Base-by-base conservation (phyloP, 345 rosid genomes). In the Arabidopsis arenosa region DNA sequence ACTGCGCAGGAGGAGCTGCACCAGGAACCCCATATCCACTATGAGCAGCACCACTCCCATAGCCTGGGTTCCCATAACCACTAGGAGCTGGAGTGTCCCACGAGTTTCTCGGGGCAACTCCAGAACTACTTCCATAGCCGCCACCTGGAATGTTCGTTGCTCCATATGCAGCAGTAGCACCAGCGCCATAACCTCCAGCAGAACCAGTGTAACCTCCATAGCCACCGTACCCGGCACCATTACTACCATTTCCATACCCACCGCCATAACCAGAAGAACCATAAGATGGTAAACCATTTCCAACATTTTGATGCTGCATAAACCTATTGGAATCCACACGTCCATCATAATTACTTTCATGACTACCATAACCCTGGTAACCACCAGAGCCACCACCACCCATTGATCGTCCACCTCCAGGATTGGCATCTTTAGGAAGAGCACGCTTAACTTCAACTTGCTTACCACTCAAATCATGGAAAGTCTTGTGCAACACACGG, bases 371-470 rank as follows among this genome's bases (percentile, higher is more conserved):
- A 21, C 90, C 86, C 70, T 84, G 95, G 73, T 86, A 90, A 66
- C 89, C 89, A 33, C 93, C 93, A 74, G 87, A 80, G 55, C 83
- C 75, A 72, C 93, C 89, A 79, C 90, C 89, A 63, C 90, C 89
- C 87, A 85, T 82, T 60, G 79, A 72, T 30, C 97, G 86, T 51
- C 84, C 72, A 33, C 93, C 92, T 72, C 93, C 90, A n/a, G 93
- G 93, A 86, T 86, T 94, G 11, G 96, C 89, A 77, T 94, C 98
- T 81, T 87, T 94, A 36, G 96, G 98, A 76, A 91, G 92, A 66
- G 98, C 97, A 36, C 88, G 85, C 81, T 94, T 94, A 8, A 94
- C 98, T 83, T 94, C 98, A 52, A 94, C 98, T 83, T 88, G 93
- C 84, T 92, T 94, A 48, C 95, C 97, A 58, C 71, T 84, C 83